phyloP scores from a whole-genome alignment of 331 rosid genomes.

The Saraca asoca region DNA sequence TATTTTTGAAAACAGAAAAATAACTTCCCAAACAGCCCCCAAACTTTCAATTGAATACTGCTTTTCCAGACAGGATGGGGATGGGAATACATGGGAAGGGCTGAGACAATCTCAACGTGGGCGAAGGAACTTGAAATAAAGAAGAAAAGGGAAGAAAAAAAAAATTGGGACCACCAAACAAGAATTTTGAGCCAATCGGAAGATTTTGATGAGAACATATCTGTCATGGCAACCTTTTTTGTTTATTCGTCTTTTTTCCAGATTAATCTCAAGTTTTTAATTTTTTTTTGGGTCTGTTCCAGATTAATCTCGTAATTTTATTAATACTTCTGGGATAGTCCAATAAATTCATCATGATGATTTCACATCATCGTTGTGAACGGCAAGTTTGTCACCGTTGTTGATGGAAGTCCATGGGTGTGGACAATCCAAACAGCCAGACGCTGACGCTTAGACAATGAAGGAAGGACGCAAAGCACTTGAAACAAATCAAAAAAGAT shows the following conservation, averaged over 20 bases:
- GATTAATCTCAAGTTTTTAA: too few species aligned
- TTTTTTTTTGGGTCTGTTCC: background rate
- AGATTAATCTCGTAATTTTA: background rate
- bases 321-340: background rate
- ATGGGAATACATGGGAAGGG: too few species aligned
- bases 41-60: too few species aligned
- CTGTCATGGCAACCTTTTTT: background rate
- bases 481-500: background rate
- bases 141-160: background rate
- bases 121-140: too few species aligned
- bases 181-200: background rate
- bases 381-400: background rate
- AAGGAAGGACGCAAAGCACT: background rate
- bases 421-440: slow-evolving; percentile 1
- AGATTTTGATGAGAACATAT: background rate
- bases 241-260: background rate
- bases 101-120: too few species aligned
- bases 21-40: too few species aligned
- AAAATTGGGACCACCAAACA: too few species aligned
- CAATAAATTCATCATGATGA: background rate
- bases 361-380: background rate
- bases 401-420: background rate
- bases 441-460: slow-evolving; percentile 15
- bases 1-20: too few species aligned
- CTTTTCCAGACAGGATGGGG: too few species aligned